Base-by-base conservation (phyloP, 192 early-diverging fungal species). In the Diversispora eburnea region DNA sequence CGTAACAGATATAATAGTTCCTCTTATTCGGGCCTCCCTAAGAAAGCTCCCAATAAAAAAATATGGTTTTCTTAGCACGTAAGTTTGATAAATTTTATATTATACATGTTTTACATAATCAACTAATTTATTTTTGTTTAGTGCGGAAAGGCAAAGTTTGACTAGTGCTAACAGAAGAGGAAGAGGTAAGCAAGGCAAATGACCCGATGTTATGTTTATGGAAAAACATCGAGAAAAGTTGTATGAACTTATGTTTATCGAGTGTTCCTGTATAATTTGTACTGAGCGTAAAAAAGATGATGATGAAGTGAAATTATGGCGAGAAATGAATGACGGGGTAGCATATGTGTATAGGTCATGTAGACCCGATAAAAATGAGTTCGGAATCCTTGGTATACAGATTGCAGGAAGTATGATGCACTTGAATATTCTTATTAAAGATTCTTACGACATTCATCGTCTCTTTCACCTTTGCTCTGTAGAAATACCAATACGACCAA, bases 271-370 rank as follows among this genome's bases (percentile, higher is more conserved):
- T 6, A 8, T 64, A 5, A 19, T 45, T n/a, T 42, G 39, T 9
- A 42, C 8, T 64, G 9, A 33, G 3, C 19, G 9, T 15, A 64
- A 64, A 39, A 33, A 64, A 46, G 39, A 45, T 6, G 62, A 64
- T 20, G 45, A 64, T 42, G 3, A 33, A n/a, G 62, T 64, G 42
- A 64, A 64, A 46, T 42, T 64, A 42, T 64, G 62, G 62, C 22
- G 33, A 41, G 62, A 42, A 46, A 42, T 3, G 3, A 64, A 64
- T 8, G 62, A 64, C 9, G 39, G 62, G 7, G 42, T 64, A 41
- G 33, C 7, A 17, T 64, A 42, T 33, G 39, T 64, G 8, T 39
- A 22, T 8, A 64, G 42, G 42, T 8, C 45, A 4, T 46, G 39
- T 64, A 64, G 9, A n/a, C 61, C 61, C 12, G 61, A 13, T 8